These are phyloP conservation scores for Noccaea caerulescens DNA, from an alignment of 345 rosid genomes.

Conservation along the genomic window DNA sequence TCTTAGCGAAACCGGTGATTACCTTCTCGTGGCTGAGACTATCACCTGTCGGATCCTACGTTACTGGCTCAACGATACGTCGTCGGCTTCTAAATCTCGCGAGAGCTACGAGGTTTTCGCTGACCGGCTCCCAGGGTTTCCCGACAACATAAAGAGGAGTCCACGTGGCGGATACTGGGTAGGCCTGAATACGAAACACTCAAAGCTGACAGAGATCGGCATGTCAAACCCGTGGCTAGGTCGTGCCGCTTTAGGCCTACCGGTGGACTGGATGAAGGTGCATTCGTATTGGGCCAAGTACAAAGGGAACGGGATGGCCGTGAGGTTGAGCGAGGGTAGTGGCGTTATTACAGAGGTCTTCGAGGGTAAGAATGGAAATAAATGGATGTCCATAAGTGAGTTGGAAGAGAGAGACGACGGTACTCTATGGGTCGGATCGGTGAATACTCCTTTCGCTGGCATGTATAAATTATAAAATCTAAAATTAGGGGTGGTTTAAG, in stretches of 20 bases:
- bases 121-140: conserved; percentile 58
- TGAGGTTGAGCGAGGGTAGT: conserved; percentile 64
- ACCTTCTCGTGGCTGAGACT: conserved; percentile 60
- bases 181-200: conserved; percentile 55
- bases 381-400: conserved; percentile 62
- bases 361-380: conserved; percentile 43
- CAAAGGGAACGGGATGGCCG: conserved; percentile 59
- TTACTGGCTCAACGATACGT: conserved; percentile 49
- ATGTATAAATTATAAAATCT: conserved; percentile 41
- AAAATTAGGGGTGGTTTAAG: neutral
- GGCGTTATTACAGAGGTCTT: conserved; percentile 57
- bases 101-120: conserved; percentile 48
- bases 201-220: conserved; percentile 42
- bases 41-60: conserved; percentile 48
- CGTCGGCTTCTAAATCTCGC: conserved; percentile 33
- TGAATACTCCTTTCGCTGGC: conserved; percentile 55
- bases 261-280: conserved; percentile 49
- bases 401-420: conserved; percentile 59
- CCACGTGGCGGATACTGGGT: conserved; percentile 76
- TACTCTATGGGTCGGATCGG: conserved; percentile 71
- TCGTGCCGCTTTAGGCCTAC: conserved; percentile 48
- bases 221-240: conserved; percentile 59
- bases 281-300: conserved; percentile 46
- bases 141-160: conserved; percentile 70
- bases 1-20: conserved; percentile 49